These are phyloP conservation scores for Lyophyllum decastes DNA, from an alignment of 768 basidiomycete species.

Conservation along the genomic window DNA sequence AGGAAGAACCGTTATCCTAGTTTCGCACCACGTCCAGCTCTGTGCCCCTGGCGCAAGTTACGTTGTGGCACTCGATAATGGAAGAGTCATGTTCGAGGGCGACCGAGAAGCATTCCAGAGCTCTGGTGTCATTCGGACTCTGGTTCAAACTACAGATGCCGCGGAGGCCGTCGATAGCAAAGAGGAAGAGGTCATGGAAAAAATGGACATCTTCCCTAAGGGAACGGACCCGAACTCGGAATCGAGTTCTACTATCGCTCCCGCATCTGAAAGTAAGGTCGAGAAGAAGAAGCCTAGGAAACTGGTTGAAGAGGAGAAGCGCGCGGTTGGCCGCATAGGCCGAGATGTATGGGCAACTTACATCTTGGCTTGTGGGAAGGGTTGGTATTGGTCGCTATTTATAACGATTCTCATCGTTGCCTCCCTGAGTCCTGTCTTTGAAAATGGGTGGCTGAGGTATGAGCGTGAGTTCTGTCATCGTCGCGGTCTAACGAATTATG, in stretches of 20 bases:
- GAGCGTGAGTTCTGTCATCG: constrained; percentile 1
- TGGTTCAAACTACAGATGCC: constrained; percentile 58
- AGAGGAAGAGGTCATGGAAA: constrained; percentile 41
- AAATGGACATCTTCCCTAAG: constrained; percentile 21
- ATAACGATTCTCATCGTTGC: constrained; percentile 51
- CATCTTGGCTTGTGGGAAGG: constrained; percentile 49
- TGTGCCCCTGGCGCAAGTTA: constrained; percentile 80
- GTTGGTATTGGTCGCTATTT: constrained; percentile 60
- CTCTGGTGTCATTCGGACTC: constrained; percentile 65
- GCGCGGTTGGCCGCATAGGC: constrained; percentile 73
- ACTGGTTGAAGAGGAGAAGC: constrained; percentile 80
- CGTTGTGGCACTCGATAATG: constrained; percentile 83
- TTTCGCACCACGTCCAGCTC: constrained; percentile 93
- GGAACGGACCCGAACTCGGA: constrained; percentile 19
- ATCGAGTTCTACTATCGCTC: constrained; percentile 32
- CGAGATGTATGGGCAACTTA: constrained; percentile 68
- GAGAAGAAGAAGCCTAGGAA: constrained; percentile 71
- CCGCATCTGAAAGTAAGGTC: constrained; percentile 27
- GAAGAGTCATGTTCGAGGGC: constrained; percentile 77
- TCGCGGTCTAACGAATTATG: background rate
- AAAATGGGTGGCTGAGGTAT: constrained; percentile 72
- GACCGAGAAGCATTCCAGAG: constrained; percentile 59
- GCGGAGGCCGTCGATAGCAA: constrained; percentile 26
- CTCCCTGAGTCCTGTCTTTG: constrained; percentile 64
- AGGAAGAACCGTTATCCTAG: constrained; percentile 85